Percentiles rank a stretch among this genome's conserved stretches.
Evolutionary conservation across 768 basidiomycete genomes (phyloP).

Genomic region (Postia placenta): DNA sequence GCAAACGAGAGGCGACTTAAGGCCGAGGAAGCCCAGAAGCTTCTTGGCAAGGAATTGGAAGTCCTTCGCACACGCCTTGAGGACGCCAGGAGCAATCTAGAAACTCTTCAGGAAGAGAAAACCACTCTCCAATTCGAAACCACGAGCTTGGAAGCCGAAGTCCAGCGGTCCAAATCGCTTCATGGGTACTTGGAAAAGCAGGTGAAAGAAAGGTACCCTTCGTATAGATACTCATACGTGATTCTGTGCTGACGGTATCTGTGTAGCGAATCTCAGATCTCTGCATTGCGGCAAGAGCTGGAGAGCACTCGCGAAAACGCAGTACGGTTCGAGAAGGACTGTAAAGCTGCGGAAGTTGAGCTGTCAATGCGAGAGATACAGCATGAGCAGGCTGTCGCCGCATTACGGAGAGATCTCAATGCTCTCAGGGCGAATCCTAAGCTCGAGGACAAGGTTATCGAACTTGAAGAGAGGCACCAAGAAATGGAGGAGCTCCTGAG

Average conservation of each 20-base stretch:
- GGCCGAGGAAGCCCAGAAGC: constrained; percentile 9
- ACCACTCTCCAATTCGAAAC: constrained; percentile 44
- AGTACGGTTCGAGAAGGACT: constrained; percentile 48
- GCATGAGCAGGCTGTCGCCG: constrained; percentile 56
- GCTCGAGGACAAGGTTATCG: constrained; percentile 46
- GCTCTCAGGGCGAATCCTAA: constrained; percentile 47
- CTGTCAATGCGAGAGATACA: constrained; percentile 60
- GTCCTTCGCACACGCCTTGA: constrained; percentile 35
- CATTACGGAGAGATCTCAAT: constrained; percentile 52
- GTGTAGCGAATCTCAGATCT: constrained; percentile 42
- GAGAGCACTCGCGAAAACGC: constrained; percentile 37
- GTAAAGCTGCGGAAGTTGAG: constrained; percentile 59
- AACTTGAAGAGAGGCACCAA: constrained; percentile 62
- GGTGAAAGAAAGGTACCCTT: constrained; percentile 50
- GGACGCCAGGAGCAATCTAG: constrained; percentile 30
- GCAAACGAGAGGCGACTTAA: constrained; percentile 10
- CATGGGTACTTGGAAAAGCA: constrained; percentile 59
- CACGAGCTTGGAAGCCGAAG: constrained; percentile 57
- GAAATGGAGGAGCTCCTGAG: constrained; percentile 73
- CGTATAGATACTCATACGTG: neutral
- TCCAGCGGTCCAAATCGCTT: constrained; percentile 57
- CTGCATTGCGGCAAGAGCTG: constrained; percentile 33
- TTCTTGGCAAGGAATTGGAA: constrained; percentile 18
- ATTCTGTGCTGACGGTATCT: constrained; percentile 4
- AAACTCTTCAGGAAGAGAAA: constrained; percentile 44